Evolutionary conservation across 2,329 filamentous ascomycete genomes (phyloP).

Genomic region (Trichoderma sp.): DNA sequence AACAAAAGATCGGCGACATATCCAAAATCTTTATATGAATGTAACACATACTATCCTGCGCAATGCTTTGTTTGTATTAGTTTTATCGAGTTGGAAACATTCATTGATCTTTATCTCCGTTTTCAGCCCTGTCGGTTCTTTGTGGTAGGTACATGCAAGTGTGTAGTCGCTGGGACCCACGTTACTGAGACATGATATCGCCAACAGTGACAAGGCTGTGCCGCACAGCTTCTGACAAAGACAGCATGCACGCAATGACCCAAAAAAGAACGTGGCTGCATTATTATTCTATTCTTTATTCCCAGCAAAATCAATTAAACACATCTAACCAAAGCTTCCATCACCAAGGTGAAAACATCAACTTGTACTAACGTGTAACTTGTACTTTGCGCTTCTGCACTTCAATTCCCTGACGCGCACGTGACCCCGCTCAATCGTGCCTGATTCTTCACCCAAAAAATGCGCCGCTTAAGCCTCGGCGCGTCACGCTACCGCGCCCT

Average conservation of each 20-base stretch:
- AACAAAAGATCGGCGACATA: not conserved
- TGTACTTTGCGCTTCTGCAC: not conserved
- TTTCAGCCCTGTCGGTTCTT: not conserved
- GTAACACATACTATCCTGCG: not conserved
- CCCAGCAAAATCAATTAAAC: not conserved
- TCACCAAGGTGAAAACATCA: not conserved
- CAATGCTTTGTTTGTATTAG: not conserved
- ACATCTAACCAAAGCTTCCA: not conserved
- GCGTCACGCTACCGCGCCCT: constrained; percentile 30
- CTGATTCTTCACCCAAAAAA: constrained; percentile 22
- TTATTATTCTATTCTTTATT: not conserved
- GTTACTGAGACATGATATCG: not conserved
- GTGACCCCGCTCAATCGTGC: constrained; percentile 31
- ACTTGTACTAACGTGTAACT: not conserved
- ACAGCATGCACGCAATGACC: not conserved
- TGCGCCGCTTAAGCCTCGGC: constrained; percentile 41
- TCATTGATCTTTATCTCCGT: not conserved
- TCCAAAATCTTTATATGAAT: not conserved
- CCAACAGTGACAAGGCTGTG: not conserved
- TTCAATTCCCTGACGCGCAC: constrained; percentile 24
- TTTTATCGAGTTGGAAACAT: not conserved
- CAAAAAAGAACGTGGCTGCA: not conserved
- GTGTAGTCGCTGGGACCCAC: not conserved
- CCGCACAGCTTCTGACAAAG: not conserved
- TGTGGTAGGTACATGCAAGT: not conserved